Evolutionary conservation across 148 eudicot genomes (phyloP).

Genomic region (Beta vulgaris): DNA sequence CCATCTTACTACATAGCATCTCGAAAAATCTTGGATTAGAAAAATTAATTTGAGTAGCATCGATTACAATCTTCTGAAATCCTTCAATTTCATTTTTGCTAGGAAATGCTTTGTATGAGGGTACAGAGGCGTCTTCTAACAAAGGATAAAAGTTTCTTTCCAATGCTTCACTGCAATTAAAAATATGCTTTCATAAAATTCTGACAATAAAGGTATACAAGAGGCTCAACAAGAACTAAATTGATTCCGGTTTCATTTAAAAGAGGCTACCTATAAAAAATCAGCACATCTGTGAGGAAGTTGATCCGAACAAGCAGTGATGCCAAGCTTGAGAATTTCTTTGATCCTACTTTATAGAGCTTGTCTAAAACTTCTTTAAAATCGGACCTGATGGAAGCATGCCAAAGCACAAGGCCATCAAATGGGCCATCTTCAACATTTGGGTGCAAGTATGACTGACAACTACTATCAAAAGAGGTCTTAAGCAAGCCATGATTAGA

Average conservation of each 20-base stretch:
- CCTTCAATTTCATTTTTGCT: conserved; percentile 51
- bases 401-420: conserved; percentile 61
- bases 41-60: conserved; percentile 32
- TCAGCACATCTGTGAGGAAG: conserved; percentile 63
- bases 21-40: conserved; percentile 41
- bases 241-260: conserved; percentile 3
- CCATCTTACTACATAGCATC: conserved; percentile 50
- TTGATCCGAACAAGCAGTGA: conserved; percentile 50
- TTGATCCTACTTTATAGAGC: conserved; percentile 45
- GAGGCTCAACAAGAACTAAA: conserved; percentile 11
- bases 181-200: neutral
- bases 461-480: conserved; percentile 26
- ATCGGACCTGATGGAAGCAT: conserved; percentile 55
- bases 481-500: conserved; percentile 23
- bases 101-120: conserved; percentile 32
- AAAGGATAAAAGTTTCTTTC: conserved; percentile 53
- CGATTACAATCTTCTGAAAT: conserved; percentile 50
- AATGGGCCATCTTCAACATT: conserved; percentile 33
- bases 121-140: conserved; percentile 37
- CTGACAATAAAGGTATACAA: neutral
- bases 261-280: conserved; percentile 60
- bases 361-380: conserved; percentile 47
- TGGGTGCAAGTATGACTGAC: conserved; percentile 23
- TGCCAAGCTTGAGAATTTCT: conserved; percentile 35
- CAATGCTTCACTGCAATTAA: conserved; percentile 57